These are phyloP conservation scores for Talaromyces islandicus DNA, from an alignment of 2,329 filamentous ascomycete genomes.

Conservation along the genomic window DNA sequence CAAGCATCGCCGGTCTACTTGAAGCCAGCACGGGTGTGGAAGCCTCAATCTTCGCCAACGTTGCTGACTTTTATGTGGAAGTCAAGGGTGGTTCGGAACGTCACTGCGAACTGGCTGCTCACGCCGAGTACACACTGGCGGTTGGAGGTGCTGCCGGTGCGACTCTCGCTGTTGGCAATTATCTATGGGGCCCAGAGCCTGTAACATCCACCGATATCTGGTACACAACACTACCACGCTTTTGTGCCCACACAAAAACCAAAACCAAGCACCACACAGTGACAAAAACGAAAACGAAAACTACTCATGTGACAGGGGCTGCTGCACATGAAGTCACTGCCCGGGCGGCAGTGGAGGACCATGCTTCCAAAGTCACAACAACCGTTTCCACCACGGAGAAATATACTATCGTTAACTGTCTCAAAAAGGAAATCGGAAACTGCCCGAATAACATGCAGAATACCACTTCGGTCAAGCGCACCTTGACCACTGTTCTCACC, in stretches of 20 bases:
- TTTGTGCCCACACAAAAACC: slow-evolving; percentile 32
- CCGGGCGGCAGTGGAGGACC: slow-evolving; percentile 5
- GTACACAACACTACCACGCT: slow-evolving; percentile 45
- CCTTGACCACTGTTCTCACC: slow-evolving; percentile 36
- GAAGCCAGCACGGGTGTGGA: slow-evolving; percentile 42
- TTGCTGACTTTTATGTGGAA: slow-evolving; percentile 51
- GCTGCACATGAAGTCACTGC: slow-evolving; percentile 15
- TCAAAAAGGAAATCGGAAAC: slow-evolving; percentile 37
- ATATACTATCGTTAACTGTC: slow-evolving; percentile 43
- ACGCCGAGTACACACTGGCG: slow-evolving; percentile 47
- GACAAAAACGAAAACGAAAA: slow-evolving; percentile 12
- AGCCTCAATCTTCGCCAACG: slow-evolving; percentile 45
- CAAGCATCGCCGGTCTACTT: slow-evolving; percentile 4
- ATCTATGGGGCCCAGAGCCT: slow-evolving; percentile 48
- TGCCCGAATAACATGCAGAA: slow-evolving; percentile 49
- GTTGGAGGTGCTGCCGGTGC: slow-evolving; percentile 52
- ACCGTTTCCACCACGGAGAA: slow-evolving; percentile 38
- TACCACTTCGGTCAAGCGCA: slow-evolving; percentile 26
- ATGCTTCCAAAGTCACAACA: slow-evolving; percentile 18
- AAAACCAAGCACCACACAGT: not conserved
- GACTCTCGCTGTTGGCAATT: slow-evolving; percentile 37
- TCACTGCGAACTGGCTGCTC: slow-evolving; percentile 41
- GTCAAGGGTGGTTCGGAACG: slow-evolving; percentile 34
- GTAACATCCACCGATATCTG: slow-evolving; percentile 46
- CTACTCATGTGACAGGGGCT: slow-evolving; percentile 7